Percentiles rank a stretch among this genome's conserved stretches.
Conservation (phyloP, 1,284 basidiomycete species). For the Ustilago trichophora region DNA sequence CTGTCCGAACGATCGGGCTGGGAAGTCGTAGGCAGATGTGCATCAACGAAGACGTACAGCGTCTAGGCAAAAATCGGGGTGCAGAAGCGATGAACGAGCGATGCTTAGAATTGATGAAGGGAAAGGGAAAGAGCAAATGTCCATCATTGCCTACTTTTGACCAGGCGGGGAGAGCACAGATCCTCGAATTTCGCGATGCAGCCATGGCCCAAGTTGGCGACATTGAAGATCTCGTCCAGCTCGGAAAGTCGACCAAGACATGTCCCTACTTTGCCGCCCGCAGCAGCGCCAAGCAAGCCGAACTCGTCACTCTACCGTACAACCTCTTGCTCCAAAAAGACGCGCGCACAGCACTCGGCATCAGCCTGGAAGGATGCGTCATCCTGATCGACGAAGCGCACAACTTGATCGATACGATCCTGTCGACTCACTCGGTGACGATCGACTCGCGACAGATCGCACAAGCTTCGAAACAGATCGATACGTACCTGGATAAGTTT, state of each 20-base stretch:
- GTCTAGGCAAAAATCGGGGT: constrained; percentile 67
- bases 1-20: constrained; percentile 68
- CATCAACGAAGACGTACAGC: constrained; percentile 82
- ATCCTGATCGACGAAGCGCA: constrained; percentile 96
- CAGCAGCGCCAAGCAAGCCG: constrained; percentile 84
- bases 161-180: constrained; percentile 62
- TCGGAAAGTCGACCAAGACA: constrained; percentile 75
- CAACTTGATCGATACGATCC: constrained; percentile 77
- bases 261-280: constrained; percentile 96
- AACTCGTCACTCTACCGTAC: constrained; percentile 92
- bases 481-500: constrained; percentile 82
- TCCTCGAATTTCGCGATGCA: constrained; percentile 88
- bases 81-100: constrained; percentile 87
- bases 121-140: constrained; percentile 69
- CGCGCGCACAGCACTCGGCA: constrained; percentile 85
- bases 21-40: constrained; percentile 93
- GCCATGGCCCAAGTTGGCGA: constrained; percentile 83
- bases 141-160: constrained; percentile 76
- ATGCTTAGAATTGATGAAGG: constrained; percentile 83
- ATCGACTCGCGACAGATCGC: constrained; percentile 74
- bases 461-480: constrained; percentile 79
- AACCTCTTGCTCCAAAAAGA: constrained; percentile 86
- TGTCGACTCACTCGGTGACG: constrained; percentile 82
- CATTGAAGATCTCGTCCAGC: constrained; percentile 86
- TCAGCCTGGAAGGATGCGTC: constrained; percentile 76